These are phyloP conservation scores for Aschersonia sp. DNA, from an alignment of 2,329 filamentous ascomycete species.

Conservation along the genomic window DNA sequence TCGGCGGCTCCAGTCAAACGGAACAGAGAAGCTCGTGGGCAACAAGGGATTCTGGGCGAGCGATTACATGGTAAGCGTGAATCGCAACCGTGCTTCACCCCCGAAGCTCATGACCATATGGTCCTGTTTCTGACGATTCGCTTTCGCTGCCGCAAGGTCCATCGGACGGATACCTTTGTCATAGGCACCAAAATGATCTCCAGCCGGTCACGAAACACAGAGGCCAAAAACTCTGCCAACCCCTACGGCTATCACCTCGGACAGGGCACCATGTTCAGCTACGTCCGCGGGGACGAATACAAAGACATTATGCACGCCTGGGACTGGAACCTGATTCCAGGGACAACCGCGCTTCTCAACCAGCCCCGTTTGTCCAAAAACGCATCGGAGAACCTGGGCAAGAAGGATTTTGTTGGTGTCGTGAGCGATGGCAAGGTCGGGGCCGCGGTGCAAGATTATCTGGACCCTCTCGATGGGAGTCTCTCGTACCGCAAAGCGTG, in stretches of 20 bases:
- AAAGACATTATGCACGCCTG: conserved; percentile 10
- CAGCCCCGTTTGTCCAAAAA: conserved; percentile 1
- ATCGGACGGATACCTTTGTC: conserved; percentile 6
- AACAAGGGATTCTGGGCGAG: conserved; percentile 11
- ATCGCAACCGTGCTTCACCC: not conserved
- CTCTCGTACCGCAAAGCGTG: conserved; percentile 10
- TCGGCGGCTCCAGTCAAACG: conserved; percentile 8
- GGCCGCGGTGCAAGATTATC: conserved; percentile 7
- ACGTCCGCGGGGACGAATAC: conserved; percentile 11
- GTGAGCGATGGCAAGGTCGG: conserved; percentile 9
- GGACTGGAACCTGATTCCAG: conserved; percentile 12
- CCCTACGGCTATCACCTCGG: conserved; percentile 10
- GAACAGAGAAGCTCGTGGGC: conserved; percentile 8
- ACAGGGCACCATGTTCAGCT: conserved; percentile 10
- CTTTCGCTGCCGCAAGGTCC: conserved; percentile 2
- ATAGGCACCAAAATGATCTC: conserved; percentile 10
- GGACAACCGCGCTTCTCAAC: conserved; percentile 9
- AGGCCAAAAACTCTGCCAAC: conserved; percentile 10
- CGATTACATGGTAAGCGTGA: conserved; percentile 8
- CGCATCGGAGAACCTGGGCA: conserved; percentile 3
- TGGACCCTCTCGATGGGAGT: conserved; percentile 7
- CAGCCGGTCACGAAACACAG: conserved; percentile 7
- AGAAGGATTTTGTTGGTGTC: conserved; percentile 10
- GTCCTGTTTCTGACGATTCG: not conserved
- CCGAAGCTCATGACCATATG: not conserved